Base-by-base conservation (phyloP, 2,329 filamentous ascomycete genomes). In the Exophiala sideris region DNA sequence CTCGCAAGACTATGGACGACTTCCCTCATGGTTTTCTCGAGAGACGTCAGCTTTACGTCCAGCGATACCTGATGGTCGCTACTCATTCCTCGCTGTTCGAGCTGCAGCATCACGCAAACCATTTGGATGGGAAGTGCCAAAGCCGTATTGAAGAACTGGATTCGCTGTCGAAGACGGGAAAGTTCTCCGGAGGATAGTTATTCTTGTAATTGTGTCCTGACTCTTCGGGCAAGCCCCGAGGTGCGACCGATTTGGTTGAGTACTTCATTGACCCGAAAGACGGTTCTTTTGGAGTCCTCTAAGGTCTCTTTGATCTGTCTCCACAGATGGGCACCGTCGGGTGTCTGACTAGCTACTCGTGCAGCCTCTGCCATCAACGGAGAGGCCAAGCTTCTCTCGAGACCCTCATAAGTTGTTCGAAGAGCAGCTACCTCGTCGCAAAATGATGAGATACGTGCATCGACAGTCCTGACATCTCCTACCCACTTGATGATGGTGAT, bases 71-170 rank as follows among this genome's bases (percentile, higher is more conserved):
- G 61, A 16, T 58, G 49, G 14, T 57, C 55, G 14, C 42, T 47
- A 10, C 45, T 58, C 39, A 59, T 57, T 33, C 57, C 55, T 14
- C 60, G 49, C 41, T 63, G 61, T 48, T 58, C 58, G 3, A 62
- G 58, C 40, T 63, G 61, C 20, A 62, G 54, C 42, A 57, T 62
- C 34, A 62, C 49, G 21, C 54, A 57, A 40, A 63, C 57, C 61
- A 62, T 62, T 24, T 63, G 61, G 34, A 63, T 63, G 1, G 61
- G 59, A 7, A 63, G 41, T 7, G 60, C 57, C 12, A 63, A 39
- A 29, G 50, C 52, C 1, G 52, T 36, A 38, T 63, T 63, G 57
- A 62, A 62, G 49, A 60, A 54, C 29, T 57, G 48, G 20, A 63
- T 56, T 32, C 60, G 59, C 24, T 63, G 56, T 11, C 59, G 59